A percentile compares a stretch with the other conserved stretches of the same genome.
Evolutionary conservation across 176 grass and related monocot genomes (phyloP).

Genomic region (Lolium rigidum): DNA sequence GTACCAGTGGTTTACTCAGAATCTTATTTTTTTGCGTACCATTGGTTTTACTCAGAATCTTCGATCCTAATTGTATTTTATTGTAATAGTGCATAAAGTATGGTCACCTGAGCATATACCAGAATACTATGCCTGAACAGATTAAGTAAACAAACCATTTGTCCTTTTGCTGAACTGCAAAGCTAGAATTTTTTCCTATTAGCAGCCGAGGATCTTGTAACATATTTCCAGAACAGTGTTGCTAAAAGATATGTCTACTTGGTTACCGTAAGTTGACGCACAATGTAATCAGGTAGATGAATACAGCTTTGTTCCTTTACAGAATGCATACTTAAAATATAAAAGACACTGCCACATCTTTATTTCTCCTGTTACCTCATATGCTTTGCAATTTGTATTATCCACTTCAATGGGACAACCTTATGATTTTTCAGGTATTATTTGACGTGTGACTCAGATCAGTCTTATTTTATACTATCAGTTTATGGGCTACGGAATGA

Average conservation of each 20-base stretch:
- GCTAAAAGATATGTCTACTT: not conserved
- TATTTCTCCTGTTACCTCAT: conserved; percentile 20
- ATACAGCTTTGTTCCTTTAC: conserved; percentile 15
- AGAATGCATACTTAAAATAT: not conserved
- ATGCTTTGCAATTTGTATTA: not conserved
- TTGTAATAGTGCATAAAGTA: not conserved
- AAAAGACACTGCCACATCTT: conserved; percentile 9
- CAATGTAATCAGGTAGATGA: conserved; percentile 18
- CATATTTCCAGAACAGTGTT: conserved; percentile 1
- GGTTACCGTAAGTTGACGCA: not conserved
- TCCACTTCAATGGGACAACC: not conserved
- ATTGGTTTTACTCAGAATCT: not conserved
- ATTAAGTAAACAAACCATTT: conserved; percentile 13
- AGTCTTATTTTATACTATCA: conserved; percentile 69
- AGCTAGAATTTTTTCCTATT: not conserved
- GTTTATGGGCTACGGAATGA: conserved; percentile 65
- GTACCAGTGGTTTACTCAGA: not conserved
- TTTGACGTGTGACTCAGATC: conserved; percentile 63
- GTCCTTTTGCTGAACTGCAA: not conserved
- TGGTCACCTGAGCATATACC: not conserved
- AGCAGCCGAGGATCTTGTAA: not conserved
- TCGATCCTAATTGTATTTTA: not conserved
- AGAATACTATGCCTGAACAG: conserved; percentile 3
- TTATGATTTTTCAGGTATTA: conserved; percentile 65
- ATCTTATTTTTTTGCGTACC: not conserved